A percentile compares a stretch with the other conserved stretches of the same genome.
Conservation (phyloP, 108 stramenopile genomes). For the Phaeodactylum tricornutum region DNA sequence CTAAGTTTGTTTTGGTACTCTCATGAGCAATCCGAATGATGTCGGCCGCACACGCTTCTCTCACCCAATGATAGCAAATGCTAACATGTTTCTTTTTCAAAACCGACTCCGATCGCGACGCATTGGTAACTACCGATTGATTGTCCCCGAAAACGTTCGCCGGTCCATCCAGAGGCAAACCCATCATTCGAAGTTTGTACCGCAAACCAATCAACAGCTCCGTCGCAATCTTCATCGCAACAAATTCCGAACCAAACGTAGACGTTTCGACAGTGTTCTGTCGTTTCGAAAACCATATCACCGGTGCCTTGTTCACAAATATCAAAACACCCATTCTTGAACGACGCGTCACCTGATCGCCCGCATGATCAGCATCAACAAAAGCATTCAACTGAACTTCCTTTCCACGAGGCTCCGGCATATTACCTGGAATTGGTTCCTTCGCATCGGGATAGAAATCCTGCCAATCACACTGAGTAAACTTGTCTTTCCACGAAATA, state of each 20-base stretch:
- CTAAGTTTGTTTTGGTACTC: constrained; percentile 20
- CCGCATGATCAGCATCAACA: constrained; percentile 35
- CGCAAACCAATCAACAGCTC: constrained; percentile 17
- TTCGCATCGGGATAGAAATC: constrained; percentile 10
- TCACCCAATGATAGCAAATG: constrained; percentile 23
- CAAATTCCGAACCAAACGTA: constrained; percentile 27
- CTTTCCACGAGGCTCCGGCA: constrained; percentile 20
- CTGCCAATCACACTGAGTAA: background rate
- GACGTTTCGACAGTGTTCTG: constrained; percentile 33
- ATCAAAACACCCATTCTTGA: constrained; percentile 30
- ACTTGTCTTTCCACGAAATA: constrained; percentile 8
- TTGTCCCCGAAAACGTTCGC: constrained; percentile 19
- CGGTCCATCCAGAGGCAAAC: constrained; percentile 20
- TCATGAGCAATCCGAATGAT: constrained; percentile 18
- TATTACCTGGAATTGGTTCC: constrained; percentile 11
- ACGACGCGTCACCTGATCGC: constrained; percentile 17
- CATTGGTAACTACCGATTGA: constrained; percentile 21
- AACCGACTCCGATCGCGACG: constrained; percentile 16
- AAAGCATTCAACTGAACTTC: constrained; percentile 10
- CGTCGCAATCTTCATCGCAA: constrained; percentile 16
- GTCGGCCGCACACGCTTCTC: constrained; percentile 28
- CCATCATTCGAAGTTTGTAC: constrained; percentile 26
- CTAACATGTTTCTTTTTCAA: constrained; percentile 28
- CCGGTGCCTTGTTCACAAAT: constrained; percentile 23
- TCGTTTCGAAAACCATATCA: constrained; percentile 18